phyloP scores from a whole-genome alignment of 495 filamentous ascomycete species.

The Penicilliopsis zonata region DNA sequence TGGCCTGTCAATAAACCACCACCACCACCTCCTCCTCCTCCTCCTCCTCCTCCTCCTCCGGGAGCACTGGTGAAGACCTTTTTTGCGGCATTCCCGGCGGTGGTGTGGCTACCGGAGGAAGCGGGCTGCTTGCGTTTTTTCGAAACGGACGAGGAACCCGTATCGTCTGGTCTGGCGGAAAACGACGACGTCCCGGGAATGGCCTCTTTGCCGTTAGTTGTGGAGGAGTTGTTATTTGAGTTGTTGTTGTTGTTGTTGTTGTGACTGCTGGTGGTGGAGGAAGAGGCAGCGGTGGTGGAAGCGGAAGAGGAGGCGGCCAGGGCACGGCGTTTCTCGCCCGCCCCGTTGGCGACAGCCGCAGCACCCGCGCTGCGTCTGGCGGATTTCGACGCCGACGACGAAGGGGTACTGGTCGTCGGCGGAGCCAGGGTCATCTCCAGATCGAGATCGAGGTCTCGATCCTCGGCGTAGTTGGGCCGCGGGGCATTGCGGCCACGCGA shows the following conservation, averaged over 20 bases:
- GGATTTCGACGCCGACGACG: slow-evolving; percentile 33
- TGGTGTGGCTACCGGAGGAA: slow-evolving; percentile 27
- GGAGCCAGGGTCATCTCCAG: slow-evolving; percentile 46
- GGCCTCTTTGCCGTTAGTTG: slow-evolving; percentile 42
- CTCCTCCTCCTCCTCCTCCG: slow-evolving; percentile 21
- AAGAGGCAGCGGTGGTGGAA: too few relatives aligned
- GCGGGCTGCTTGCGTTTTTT: slow-evolving; percentile 77
- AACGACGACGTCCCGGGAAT: slow-evolving; percentile 57
- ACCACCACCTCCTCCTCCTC: slow-evolving; percentile 21
- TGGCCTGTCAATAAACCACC: too few relatives aligned
- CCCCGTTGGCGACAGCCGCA: slow-evolving; percentile 13
- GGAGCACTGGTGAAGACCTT: slow-evolving; percentile 36
- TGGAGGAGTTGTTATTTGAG: too few relatives aligned
- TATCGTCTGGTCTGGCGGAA: slow-evolving; percentile 34
- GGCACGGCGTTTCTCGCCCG: slow-evolving; percentile 25
- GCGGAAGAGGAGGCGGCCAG: slow-evolving; percentile 29
- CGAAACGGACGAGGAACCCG: slow-evolving; percentile 27
- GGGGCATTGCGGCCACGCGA: slow-evolving; percentile 81
- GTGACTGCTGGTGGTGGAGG: too few relatives aligned
- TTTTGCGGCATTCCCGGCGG: slow-evolving; percentile 25
- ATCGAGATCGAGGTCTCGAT: slow-evolving; percentile 85
- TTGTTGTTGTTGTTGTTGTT: too few relatives aligned
- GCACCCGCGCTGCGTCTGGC: slow-evolving; percentile 28
- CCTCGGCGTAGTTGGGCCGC: slow-evolving; percentile 92
- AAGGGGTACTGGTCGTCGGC: too few relatives aligned